A percentile compares a stretch with the other conserved stretches of the same genome.
These are phyloP conservation scores for Penicillium sp. DNA, from an alignment of 2,329 filamentous ascomycete genomes.

Conservation along the genomic window DNA sequence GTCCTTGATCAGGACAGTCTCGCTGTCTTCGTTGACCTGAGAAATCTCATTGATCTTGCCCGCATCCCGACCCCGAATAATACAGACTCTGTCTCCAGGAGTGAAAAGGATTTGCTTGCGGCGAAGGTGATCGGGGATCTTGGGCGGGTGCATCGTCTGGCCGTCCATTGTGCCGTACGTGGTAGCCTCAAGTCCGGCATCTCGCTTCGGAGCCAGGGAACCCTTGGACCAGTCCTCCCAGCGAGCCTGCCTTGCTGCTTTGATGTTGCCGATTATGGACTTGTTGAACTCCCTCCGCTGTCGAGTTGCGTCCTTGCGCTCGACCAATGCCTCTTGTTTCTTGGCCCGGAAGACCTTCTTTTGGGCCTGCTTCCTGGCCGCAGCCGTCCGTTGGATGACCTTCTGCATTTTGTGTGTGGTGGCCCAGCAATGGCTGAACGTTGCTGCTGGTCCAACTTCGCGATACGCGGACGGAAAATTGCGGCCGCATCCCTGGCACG, in stretches of 20 bases:
- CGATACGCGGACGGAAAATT: constrained; percentile 26
- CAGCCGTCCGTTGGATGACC: constrained; percentile 63
- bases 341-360: constrained; percentile 46
- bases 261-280: constrained; percentile 39
- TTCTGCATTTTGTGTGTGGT: constrained; percentile 61
- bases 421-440: constrained; percentile 33
- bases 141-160: constrained; percentile 36
- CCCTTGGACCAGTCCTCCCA: constrained; percentile 78
- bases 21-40: constrained; percentile 54
- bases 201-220: constrained; percentile 71
- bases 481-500: constrained; percentile 21
- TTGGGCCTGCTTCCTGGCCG: constrained; percentile 64
- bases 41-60: constrained; percentile 77
- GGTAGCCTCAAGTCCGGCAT: constrained; percentile 60
- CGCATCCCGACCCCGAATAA: constrained; percentile 74
- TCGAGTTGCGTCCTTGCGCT: constrained; percentile 32
- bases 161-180: constrained; percentile 58
- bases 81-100: constrained; percentile 73
- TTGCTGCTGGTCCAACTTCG: constrained; percentile 19
- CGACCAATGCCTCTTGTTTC: constrained; percentile 40
- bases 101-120: constrained; percentile 60
- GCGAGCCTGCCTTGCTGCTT: constrained; percentile 55
- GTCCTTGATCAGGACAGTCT: constrained; percentile 61
- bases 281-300: constrained; percentile 33
- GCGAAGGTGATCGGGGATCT: constrained; percentile 41